A percentile compares a stretch with the other conserved stretches of the same genome.
phyloP scores from a whole-genome alignment of 2,329 filamentous ascomycete genomes.

The Taxawa tesnikishii region DNA sequence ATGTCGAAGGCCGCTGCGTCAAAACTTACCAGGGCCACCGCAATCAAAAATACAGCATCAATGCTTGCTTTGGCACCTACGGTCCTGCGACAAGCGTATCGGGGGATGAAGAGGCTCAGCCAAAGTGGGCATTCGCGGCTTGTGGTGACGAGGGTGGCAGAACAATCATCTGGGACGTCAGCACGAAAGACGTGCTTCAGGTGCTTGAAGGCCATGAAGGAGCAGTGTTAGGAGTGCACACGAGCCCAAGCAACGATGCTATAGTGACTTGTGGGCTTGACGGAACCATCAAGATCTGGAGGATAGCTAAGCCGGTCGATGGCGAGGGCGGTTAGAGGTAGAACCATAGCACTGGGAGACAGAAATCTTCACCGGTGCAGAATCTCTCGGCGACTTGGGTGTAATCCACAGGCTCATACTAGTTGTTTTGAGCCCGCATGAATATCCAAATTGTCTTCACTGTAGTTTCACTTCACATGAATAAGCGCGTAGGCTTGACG shows the following conservation, averaged over 20 bases:
- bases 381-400: too few species aligned
- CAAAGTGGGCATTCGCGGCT: conserved; percentile 51
- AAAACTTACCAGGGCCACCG: conserved; percentile 94
- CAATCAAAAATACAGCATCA: conserved; percentile 76
- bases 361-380: too few species aligned
- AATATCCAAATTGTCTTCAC: too few species aligned
- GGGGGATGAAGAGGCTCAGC: conserved; percentile 10
- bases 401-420: too few species aligned
- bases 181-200: conserved; percentile 72
- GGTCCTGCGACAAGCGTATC: conserved; percentile 18
- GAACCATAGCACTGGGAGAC: too few species aligned
- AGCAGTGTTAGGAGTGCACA: conserved; percentile 47
- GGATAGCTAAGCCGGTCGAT: conserved; percentile 11
- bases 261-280: conserved; percentile 54
- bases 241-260: conserved; percentile 39
- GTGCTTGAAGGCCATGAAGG: conserved; percentile 44
- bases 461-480: too few species aligned
- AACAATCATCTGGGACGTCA: conserved; percentile 82
- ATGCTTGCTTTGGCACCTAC: conserved; percentile 68
- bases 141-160: conserved; percentile 81
- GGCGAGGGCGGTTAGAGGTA: too few species aligned
- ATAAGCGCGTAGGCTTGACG: too few species aligned
- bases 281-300: conserved; percentile 50
- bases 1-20: conserved; percentile 77
- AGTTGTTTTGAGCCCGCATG: too few species aligned